Evolutionary conservation across 1,284 basidiomycete species (phyloP).

Genomic region (Cystobasidiaceae sp.): DNA sequence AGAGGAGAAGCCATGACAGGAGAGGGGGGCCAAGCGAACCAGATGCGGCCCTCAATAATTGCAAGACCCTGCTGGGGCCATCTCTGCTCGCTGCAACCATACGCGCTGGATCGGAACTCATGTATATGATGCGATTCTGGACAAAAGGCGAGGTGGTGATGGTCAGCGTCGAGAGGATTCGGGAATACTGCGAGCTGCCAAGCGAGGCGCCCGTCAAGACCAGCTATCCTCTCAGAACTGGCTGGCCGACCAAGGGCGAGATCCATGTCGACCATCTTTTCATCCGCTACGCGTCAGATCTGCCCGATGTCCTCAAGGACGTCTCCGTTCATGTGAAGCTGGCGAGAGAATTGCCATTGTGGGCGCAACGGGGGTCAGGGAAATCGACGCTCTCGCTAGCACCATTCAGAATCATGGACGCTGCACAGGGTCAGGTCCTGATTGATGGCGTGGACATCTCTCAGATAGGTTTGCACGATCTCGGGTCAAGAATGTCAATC

Average conservation of each 20-base stretch:
- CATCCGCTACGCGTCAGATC: conserved; percentile 72
- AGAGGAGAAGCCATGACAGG: too few species aligned
- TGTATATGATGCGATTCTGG: conserved; percentile 6
- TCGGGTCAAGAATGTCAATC: conserved; percentile 69
- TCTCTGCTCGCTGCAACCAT: too few species aligned
- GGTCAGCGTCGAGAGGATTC: conserved; percentile 61
- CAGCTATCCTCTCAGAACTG: conserved; percentile 56
- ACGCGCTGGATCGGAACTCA: too few species aligned
- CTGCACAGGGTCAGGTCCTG: conserved; percentile 44
- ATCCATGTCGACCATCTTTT: conserved; percentile 66
- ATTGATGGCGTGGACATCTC: conserved; percentile 81
- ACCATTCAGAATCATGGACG: conserved; percentile 6
- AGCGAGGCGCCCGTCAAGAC: conserved; percentile 71
- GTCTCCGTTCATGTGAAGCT: conserved; percentile 61
- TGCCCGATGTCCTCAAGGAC: conserved; percentile 70
- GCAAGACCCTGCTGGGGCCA: too few species aligned
- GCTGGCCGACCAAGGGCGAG: conserved; percentile 70
- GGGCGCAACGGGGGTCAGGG: conserved; percentile 70
- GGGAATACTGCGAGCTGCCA: conserved; percentile 63
- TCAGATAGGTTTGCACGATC: conserved; percentile 72
- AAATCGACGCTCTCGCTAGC: conserved; percentile 68
- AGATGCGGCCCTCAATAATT: too few species aligned
- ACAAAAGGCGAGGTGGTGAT: conserved; percentile 50
- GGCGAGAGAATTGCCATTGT: conserved; percentile 77
- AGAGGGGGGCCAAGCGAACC: too few species aligned